Evolutionary conservation across 495 filamentous ascomycete species (phyloP), one percentile per base, ranked within the genome.

Genomic region (Cercophora samala): DNA sequence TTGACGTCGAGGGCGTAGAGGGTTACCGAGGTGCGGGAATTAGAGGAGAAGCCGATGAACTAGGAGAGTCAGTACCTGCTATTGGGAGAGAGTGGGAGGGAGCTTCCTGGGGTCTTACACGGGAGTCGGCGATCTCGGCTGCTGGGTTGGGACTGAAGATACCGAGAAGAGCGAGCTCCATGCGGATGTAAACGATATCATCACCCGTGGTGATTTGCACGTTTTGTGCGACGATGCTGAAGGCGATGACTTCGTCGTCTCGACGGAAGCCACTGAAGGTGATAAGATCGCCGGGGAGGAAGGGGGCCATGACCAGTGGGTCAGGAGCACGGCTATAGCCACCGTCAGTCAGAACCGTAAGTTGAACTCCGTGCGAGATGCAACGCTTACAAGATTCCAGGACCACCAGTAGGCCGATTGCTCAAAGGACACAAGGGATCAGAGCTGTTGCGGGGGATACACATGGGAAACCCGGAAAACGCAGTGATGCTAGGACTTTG

Each of bases 381-480:
- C n/a, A 29, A 5, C 26, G 26, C 26, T 29, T 5, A 29, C 26
- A 29, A 29, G 26, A 29, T 29, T 29, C 26, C 26, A 8, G 26
- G 26, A 29, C 26, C 4, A 8, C 26, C 26, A 29, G 26, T 29
- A 29, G 26, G 26, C 26, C 26, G 26, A 29, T 29, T 29, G 26
- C 26, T 29, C 26, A 29, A 29, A 4, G 26, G 26, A 29, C 26
- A 29, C 26, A 72, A 60, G 0, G 66, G 64, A 19, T 79, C 77
- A 0, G 63, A 60, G 21, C n/a, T 9, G 32, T 70, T 71, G 17
- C 77, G 71, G 3, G 77, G 77, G 52, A 80, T 73, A 62, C 77
- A 80, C 74, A 80, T 78, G n/a, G 77, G 77, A 56, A 80, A 78
- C 3, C 77, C 76, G 5, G 65, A 68, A 54, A 80, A 80, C 0